Base-by-base conservation (phyloP, 164 flowering plant species). In the Tetrastigma voinierianum region DNA sequence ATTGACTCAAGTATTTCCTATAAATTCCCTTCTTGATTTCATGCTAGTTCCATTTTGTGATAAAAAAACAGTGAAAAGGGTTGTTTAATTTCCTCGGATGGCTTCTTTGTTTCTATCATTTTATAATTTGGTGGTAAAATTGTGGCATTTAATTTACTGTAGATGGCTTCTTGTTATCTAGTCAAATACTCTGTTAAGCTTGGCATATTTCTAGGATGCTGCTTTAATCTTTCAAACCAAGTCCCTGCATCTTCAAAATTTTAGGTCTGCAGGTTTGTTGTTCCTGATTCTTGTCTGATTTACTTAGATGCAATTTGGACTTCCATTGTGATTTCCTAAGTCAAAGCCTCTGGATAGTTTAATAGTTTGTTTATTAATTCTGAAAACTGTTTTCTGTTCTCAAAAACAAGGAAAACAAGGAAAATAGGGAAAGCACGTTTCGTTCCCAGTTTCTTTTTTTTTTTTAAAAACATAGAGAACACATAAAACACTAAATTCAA, bases 141-240 rank as follows among this genome's bases (percentile, higher is more conserved):
- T 24, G 24, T n/a, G 23, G 57, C 17, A 18, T 62, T 55, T 47
- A 24, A 58, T 70, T 45, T 67, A 53, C 52, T 75, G 45, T 85
- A 90, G 97, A 67, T 94, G 98, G 98, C 91, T 94, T 70, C 98
- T 94, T 71, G 95, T 48, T 91, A 94, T 74, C 97, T 95, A 14
- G 79, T 90, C 3, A 87, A 87, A 18, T 91, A 94, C 76, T 73
- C n/a, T 90, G 75, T 91, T 91, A 49, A 74, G 86, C 57, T 90
- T 76, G 77, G 19, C 83, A 82, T 46, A 82, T 89, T 62, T 73
- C 80, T n/a, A n/a, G 20, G 86, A 87, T 68, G 95, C 96, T 23
- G 72, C 86, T 43, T 73, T 64, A 94, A 88, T 80, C 85, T 94
- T 12, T 94, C 98, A 44, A n/a, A 80, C 91, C 70, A 87, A 88